These are phyloP conservation scores for Limnomonas spitsbergensis DNA, from an alignment of 139 green algal genomes.

Conservation along the genomic window DNA sequence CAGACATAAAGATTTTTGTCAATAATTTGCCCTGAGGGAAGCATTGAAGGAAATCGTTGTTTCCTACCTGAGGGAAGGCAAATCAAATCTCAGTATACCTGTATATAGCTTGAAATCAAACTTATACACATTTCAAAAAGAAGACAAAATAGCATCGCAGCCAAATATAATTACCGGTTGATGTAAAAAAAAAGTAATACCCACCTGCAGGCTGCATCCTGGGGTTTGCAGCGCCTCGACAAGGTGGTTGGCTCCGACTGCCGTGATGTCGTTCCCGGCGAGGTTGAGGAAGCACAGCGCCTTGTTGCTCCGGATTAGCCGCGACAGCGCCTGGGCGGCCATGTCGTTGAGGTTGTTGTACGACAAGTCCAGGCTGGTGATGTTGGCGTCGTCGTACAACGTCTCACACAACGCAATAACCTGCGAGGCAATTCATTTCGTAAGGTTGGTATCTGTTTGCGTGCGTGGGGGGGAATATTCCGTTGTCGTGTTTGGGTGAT, in stretches of 20 bases:
- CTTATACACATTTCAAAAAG: too few relatives aligned
- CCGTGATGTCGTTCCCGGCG: slow-evolving; percentile 39
- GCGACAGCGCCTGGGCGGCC: slow-evolving; percentile 26
- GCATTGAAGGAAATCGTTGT: too few relatives aligned
- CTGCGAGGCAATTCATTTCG: slow-evolving; percentile 18
- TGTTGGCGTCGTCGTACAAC: slow-evolving; percentile 25
- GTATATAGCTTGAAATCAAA: too few relatives aligned
- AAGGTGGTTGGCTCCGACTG: slow-evolving; percentile 25
- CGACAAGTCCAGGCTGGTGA: slow-evolving; percentile 36
- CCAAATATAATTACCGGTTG: too few relatives aligned
- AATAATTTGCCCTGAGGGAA: too few relatives aligned
- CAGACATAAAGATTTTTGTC: too few relatives aligned
- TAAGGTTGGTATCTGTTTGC: not conserved
- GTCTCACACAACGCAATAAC: slow-evolving; percentile 45
- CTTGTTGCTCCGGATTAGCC: slow-evolving; percentile 3
- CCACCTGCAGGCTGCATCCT: slow-evolving; percentile 25
- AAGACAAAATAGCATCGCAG: too few relatives aligned
- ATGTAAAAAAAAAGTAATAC: too few relatives aligned
- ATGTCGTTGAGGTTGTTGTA: slow-evolving; percentile 51
- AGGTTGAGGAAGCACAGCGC: slow-evolving; percentile 32
- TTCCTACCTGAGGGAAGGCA: too few relatives aligned
- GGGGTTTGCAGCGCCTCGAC: slow-evolving; percentile 17
- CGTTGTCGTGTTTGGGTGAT: too few relatives aligned
- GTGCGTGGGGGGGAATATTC: too few relatives aligned
- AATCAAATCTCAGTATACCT: too few relatives aligned